phyloP scores from a whole-genome alignment of 2,329 filamentous ascomycete species.

The Pezicula carpinea region DNA sequence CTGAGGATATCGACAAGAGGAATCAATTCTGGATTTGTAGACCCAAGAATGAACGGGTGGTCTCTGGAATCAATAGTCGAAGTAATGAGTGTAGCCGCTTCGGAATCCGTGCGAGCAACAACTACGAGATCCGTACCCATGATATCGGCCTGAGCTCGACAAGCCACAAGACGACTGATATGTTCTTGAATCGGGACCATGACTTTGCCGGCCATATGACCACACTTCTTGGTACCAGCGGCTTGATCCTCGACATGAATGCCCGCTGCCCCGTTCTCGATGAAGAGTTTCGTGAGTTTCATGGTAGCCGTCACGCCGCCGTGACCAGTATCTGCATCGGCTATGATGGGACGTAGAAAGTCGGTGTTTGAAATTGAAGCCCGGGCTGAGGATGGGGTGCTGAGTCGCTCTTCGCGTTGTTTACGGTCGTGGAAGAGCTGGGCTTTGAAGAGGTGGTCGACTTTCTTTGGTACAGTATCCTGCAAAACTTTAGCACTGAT shows the following conservation, averaged over 20 bases:
- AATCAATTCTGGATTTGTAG: conserved; percentile 48
- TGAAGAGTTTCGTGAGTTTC: conserved; percentile 66
- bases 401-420: conserved; percentile 57
- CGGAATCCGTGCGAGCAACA: conserved; percentile 64
- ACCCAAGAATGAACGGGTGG: conserved; percentile 65
- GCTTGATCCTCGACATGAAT: conserved; percentile 69
- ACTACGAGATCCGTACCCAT: conserved; percentile 66
- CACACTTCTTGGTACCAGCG: conserved; percentile 65
- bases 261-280: conserved; percentile 65
- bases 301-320: conserved; percentile 62
- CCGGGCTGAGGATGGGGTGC: conserved; percentile 52
- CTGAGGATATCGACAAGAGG: conserved; percentile 50
- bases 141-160: conserved; percentile 65
- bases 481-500: neutral
- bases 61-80: conserved; percentile 63
- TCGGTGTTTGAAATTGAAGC: conserved; percentile 58
- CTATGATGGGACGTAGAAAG: conserved; percentile 63
- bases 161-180: conserved; percentile 62
- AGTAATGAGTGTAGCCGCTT: conserved; percentile 61
- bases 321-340: conserved; percentile 63
- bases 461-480: conserved; percentile 61
- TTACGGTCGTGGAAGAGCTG: conserved; percentile 65
- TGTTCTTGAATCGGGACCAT: conserved; percentile 64
- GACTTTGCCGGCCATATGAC: conserved; percentile 64
- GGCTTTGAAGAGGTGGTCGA: conserved; percentile 65